A percentile compares a stretch with the other conserved stretches of the same genome.
Conservation (phyloP, 352 stramenopile genomes). For the Phytophthora agathidicida region DNA sequence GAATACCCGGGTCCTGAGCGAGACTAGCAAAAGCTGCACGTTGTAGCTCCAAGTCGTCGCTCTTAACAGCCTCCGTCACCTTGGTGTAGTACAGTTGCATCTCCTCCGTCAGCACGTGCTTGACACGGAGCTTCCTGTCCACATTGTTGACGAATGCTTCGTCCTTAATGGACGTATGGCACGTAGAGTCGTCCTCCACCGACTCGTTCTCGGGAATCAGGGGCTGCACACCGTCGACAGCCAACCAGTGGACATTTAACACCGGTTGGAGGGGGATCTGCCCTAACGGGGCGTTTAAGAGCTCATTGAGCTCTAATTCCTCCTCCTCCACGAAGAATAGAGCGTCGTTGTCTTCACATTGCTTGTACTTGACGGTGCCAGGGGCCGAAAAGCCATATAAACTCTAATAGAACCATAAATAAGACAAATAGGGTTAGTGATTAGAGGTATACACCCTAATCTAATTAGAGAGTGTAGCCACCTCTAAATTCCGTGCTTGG, state of each 20-base stretch:
- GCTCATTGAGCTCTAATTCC: conserved; percentile 68
- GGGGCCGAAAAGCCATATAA: conserved; percentile 78
- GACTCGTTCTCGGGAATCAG: conserved; percentile 87
- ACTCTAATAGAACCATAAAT: conserved; percentile 35
- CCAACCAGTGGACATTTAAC: conserved; percentile 85
- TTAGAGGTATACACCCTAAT: neutral
- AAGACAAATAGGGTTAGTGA: neutral
- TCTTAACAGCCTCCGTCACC: conserved; percentile 83
- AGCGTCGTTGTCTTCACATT: conserved; percentile 57
- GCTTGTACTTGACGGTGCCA: conserved; percentile 58
- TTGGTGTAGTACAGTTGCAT: conserved; percentile 92
- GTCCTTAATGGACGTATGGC: conserved; percentile 78
- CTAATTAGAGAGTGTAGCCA: neutral
- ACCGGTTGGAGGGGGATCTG: conserved; percentile 73
- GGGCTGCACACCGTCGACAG: conserved; percentile 83
- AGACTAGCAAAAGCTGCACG: conserved; percentile 82
- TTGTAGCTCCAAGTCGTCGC: conserved; percentile 73
- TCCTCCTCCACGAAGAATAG: conserved; percentile 81
- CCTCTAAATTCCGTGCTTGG: conserved; percentile 74
- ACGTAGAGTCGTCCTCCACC: conserved; percentile 69
- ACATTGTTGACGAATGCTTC: conserved; percentile 72
- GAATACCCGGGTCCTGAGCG: conserved; percentile 84
- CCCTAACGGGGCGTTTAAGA: conserved; percentile 79
- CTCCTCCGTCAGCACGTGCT: conserved; percentile 89
- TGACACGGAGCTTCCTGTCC: conserved; percentile 80